phyloP scores from a whole-genome alignment of 1,139 yeast genomes.

The Suhomyces wounanorum region DNA sequence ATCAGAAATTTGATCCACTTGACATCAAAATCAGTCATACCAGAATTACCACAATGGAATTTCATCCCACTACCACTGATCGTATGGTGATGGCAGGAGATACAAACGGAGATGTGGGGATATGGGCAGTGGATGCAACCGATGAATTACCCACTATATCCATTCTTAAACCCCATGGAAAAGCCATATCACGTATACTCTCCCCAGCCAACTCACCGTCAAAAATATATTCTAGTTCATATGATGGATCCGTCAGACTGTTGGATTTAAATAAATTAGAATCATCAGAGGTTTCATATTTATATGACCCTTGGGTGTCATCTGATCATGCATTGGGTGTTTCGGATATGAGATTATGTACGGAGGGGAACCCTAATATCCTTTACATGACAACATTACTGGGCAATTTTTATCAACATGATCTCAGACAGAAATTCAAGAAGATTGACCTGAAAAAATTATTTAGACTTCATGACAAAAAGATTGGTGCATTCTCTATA shows the following conservation, averaged over 20 bases:
- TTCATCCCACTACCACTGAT: constrained; percentile 71
- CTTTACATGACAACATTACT: constrained; percentile 73
- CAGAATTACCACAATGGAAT: constrained; percentile 69
- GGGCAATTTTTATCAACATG: constrained; percentile 77
- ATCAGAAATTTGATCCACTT: constrained; percentile 62
- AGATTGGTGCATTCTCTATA: constrained; percentile 83
- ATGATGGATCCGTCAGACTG: constrained; percentile 81
- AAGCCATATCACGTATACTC: constrained; percentile 64
- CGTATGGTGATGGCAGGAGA: constrained; percentile 83
- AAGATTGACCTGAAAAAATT: constrained; percentile 33
- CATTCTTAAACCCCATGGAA: constrained; percentile 73
- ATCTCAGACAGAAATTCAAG: constrained; percentile 53
- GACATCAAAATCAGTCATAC: constrained; percentile 72
- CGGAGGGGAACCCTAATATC: constrained; percentile 47
- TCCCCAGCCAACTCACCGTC: constrained; percentile 53
- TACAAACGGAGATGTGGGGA: constrained; percentile 77
- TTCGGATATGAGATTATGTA: constrained; percentile 58
- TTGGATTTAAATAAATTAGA: constrained; percentile 65
- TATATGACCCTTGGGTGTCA: constrained; percentile 51
- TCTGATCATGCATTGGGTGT: constrained; percentile 49
- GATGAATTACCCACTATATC: constrained; percentile 53
- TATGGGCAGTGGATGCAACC: constrained; percentile 72
- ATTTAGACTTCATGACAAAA: constrained; percentile 77
- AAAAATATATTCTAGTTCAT: constrained; percentile 68
- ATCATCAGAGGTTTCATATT: constrained; percentile 57